Base-by-base conservation (phyloP, 2,329 filamentous ascomycete genomes). In the Gaeumannomyces sp. region DNA sequence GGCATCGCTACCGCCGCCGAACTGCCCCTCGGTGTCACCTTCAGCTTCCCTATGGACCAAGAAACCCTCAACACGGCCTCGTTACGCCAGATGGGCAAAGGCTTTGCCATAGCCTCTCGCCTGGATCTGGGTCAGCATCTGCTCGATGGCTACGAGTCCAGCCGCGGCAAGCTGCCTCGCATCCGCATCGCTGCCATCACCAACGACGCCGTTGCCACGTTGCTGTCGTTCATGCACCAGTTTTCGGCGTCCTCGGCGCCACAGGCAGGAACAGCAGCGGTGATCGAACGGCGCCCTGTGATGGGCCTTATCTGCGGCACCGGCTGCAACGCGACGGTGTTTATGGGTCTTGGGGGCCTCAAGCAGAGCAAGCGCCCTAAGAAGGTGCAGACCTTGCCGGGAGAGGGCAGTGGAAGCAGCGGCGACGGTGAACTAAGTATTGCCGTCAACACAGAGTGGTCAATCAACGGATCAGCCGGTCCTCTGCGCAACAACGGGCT, bases 261-360 rank as follows among this genome's bases (percentile, higher is more conserved):
- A 3, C 25, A 8, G 45, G 33, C 53, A 5, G 60, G 25, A 8
- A 28, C 60, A 19, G 53, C 61, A 11, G 29, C 62, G 27, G 33
- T 19, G 11, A 45, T 64, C 4, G 33, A 64, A 14, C 62, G 62
- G 31, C 62, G 62, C 22, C 62, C 62, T 8, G 85, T 83, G 33
- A 93, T 94, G 89, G 90, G 89, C 6, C 81, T 94, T 27, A 93
- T 95, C 67, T 89, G 92, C 50, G 91, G 91, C 14, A 94, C 91
- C 0, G 91, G 91, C 4, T 89, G 88, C 72, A 94, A 94, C 71
- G 91, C 91, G 2, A 94, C 91, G 1, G 87, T 94, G 57, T 87
- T 90, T 0, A 83, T 95, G 73, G 85, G 82, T 69, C 77, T 89
- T 62, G 81, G 77, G 60, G 83, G 81, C 65, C 78, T 95, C 25